A percentile compares a stretch with the other conserved stretches of the same genome.
Conservation (phyloP, 306 rosid species). For the Cucurbita moschata region DNA sequence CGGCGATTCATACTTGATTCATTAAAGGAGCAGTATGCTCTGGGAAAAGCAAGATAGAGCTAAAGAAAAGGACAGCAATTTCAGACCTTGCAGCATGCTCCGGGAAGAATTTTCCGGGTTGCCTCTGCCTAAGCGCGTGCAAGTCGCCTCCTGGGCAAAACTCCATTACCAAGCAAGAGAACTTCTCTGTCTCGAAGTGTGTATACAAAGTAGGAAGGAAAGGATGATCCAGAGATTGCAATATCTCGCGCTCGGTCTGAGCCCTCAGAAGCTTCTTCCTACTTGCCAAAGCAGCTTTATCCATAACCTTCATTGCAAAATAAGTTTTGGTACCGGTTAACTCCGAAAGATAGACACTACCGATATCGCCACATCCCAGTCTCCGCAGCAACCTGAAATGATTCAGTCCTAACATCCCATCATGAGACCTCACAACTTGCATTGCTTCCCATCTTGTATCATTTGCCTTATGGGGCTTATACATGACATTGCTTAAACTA, state of each 20-base stretch:
- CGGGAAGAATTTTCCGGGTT: slow-evolving; percentile 65
- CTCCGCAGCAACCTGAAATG: slow-evolving; percentile 64
- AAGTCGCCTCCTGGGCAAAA: slow-evolving; percentile 94
- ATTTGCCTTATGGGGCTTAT: slow-evolving; percentile 78
- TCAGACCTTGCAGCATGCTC: slow-evolving; percentile 94
- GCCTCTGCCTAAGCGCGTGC: slow-evolving; percentile 80
- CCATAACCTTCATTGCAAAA: slow-evolving; percentile 98
- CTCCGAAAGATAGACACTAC: slow-evolving; percentile 74
- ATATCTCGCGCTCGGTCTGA: slow-evolving; percentile 86
- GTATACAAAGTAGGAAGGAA: slow-evolving; percentile 84
- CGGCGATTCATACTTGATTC: background rate
- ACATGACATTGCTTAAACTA: slow-evolving; percentile 55
- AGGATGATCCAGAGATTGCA: slow-evolving; percentile 92
- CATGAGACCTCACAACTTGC: slow-evolving; percentile 54
- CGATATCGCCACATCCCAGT: slow-evolving; percentile 92
- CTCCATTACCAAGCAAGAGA: slow-evolving; percentile 88
- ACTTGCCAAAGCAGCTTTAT: slow-evolving; percentile 56
- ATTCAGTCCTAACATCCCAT: slow-evolving; percentile 53
- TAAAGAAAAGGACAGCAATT: slow-evolving; percentile 8
- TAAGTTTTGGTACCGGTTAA: slow-evolving; percentile 59
- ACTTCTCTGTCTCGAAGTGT: slow-evolving; percentile 68
- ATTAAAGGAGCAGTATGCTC: too few species aligned
- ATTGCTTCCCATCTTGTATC: slow-evolving; percentile 93
- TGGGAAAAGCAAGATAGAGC: background rate
- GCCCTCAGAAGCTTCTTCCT: slow-evolving; percentile 84